Evolutionary conservation across 1,139 yeast genomes (phyloP), one percentile per base, ranked within the genome.

Genomic region (Magnusiomyces magnusii): DNA sequence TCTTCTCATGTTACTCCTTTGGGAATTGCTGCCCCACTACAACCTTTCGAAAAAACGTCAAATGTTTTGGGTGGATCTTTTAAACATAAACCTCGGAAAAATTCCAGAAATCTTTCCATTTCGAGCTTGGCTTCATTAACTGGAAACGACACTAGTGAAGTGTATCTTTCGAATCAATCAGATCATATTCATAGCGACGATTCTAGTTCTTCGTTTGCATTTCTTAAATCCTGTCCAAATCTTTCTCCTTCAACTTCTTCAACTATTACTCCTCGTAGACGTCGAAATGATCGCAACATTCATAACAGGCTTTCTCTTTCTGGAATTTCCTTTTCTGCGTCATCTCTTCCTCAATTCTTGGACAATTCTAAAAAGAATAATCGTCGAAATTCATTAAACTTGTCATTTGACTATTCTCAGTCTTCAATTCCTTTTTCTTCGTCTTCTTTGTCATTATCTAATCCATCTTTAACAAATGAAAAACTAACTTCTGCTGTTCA

Each of bases 271-370:
- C 53, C 53, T 50, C 39, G 25, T 27, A 23, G 25, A 19, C 53
- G 23, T 13, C 15, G 23, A n/a, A 5, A 13, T 2, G 51, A 47
- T 3, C 3, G 51, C 36, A 2, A 28, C n/a, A 17, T 19, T 7
- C 41, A 28, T 21, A 24, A 47, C 21, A n/a, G 53, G 3, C 53
- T 50, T 19, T 50, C 53, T 17, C 41, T 50, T 25, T 50, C 53
- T 28, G 53, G 41, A 15, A 50, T 50, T 23, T 50, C 53, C 2
- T 31, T 50, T 19, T 27, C 52, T 17, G 5, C 53, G 7, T 19
- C 39, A 17, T 27, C 53, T 2, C 10, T 2, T 15, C 15, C 53
- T n/a, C 24, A 9, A 15, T 17, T n/a, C 5, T n/a, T 41, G 2
- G 39, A 23, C 9, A 44, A 7, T 21, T 17, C 27, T 5, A 21